Percentiles rank a stretch among this genome's conserved stretches.
phyloP scores from a whole-genome alignment of 116 monocot genomes.

The Cymodocea nodosa region DNA sequence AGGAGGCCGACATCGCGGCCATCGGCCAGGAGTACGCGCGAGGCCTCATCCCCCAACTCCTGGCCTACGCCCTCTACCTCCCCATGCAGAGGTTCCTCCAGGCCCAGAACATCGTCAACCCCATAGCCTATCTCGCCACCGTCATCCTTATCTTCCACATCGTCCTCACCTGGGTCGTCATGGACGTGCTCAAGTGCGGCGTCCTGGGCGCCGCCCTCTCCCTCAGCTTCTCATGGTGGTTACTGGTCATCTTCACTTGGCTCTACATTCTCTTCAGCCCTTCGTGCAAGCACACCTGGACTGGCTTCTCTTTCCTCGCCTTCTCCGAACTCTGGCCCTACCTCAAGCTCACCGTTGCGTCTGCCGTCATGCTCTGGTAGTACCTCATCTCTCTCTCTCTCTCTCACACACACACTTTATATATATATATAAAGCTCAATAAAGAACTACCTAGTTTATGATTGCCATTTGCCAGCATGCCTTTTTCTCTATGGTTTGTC shows the following conservation, averaged over 20 bases:
- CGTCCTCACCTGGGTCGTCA: constrained; percentile 35
- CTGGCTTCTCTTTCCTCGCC: constrained; percentile 44
- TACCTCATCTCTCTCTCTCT: constrained; percentile 2
- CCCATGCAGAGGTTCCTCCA: constrained; percentile 72
- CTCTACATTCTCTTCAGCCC: constrained; percentile 34
- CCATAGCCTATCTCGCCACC: constrained; percentile 33
- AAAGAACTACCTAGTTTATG: no score
- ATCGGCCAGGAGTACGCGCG: constrained; percentile 34
- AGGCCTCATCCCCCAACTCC: constrained; percentile 47
- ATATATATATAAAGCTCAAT: no score
- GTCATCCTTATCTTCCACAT: constrained; percentile 34
- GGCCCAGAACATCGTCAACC: constrained; percentile 73
- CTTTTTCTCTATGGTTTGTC: neutral
- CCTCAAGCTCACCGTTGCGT: constrained; percentile 49
- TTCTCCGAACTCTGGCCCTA: constrained; percentile 51
- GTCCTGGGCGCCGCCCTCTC: constrained; percentile 41
- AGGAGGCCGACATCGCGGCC: constrained; percentile 21
- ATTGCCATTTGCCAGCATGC: no score
- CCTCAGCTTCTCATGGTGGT: constrained; percentile 68
- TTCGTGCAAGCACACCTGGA: constrained; percentile 42
- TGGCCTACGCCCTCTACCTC: constrained; percentile 55
- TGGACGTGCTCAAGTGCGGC: constrained; percentile 29
- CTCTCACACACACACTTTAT: no score
- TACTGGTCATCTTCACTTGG: constrained; percentile 26
- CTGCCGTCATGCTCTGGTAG: constrained; percentile 64